Percentiles rank a stretch among this genome's conserved stretches.
Conservation (phyloP, 371 early-diverging fungal genomes). For the Paramicrosporidium saccamoebae region DNA sequence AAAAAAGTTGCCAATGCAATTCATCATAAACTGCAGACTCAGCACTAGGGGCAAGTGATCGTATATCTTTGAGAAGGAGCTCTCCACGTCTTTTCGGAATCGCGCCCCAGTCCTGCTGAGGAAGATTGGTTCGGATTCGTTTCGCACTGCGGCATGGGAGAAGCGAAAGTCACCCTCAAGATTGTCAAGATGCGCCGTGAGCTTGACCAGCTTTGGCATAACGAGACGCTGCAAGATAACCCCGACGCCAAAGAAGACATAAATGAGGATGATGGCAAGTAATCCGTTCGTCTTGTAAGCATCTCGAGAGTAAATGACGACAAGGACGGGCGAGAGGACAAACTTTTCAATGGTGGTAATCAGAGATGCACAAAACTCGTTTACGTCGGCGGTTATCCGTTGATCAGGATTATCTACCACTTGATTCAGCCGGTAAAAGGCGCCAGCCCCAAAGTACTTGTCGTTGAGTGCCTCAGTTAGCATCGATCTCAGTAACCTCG, state of each 20-base stretch:
- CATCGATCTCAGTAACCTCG: too few relatives aligned
- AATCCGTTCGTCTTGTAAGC: constrained; percentile 28
- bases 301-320: constrained; percentile 33
- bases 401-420: constrained; percentile 52
- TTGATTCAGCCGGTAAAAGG: too few relatives aligned
- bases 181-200: constrained; percentile 29
- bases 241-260: constrained; percentile 27
- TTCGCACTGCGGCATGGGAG: constrained; percentile 27
- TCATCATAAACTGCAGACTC: constrained; percentile 18
- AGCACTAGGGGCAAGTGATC: constrained; percentile 16
- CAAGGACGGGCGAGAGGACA: constrained; percentile 30
- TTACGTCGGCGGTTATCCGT: constrained; percentile 59
- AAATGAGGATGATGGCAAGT: constrained; percentile 27
- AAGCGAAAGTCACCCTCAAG: constrained; percentile 47
- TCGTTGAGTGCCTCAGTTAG: too few relatives aligned
- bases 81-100: constrained; percentile 15
- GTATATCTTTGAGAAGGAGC: constrained; percentile 13
- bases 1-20: constrained; percentile 19
- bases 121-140: constrained; percentile 38
- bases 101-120: constrained; percentile 28
- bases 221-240: constrained; percentile 14
- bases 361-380: constrained; percentile 23
- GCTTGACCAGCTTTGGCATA: constrained; percentile 30
- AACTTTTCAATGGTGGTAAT: constrained; percentile 20
- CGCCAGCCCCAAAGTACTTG: too few relatives aligned